A percentile compares a stretch with the other conserved stretches of the same genome.
Conservation (phyloP, 2,329 filamentous ascomycete species). For the Macroventuria anomochaeta region DNA sequence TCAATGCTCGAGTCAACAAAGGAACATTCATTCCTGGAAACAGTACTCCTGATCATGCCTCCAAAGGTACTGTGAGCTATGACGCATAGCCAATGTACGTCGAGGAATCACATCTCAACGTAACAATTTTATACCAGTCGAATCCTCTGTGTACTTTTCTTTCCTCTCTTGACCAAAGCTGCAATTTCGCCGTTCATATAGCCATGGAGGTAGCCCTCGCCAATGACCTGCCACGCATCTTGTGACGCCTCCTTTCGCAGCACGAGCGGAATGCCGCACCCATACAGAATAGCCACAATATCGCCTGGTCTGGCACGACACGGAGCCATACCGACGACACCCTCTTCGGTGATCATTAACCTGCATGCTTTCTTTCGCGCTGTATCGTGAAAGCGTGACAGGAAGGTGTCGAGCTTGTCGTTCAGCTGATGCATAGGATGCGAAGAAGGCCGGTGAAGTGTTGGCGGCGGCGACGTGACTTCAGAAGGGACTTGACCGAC, state of each 20-base stretch:
- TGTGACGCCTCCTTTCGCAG: conserved; percentile 23
- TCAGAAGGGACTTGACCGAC: conserved; percentile 16
- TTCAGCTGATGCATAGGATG: conserved; percentile 24
- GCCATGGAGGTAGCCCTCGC: conserved; percentile 37
- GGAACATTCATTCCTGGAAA: too few relatives aligned
- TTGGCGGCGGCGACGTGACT: conserved; percentile 6
- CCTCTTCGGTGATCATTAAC: conserved; percentile 36
- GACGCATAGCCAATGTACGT: too few relatives aligned
- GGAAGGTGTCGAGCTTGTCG: conserved; percentile 32
- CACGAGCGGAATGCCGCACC: conserved; percentile 47
- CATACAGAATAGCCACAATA: conserved; percentile 41
- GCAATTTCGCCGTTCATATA: conserved; percentile 40
- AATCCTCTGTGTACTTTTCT: conserved; percentile 14
- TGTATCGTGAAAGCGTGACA: conserved; percentile 40
- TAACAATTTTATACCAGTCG: conserved; percentile 18
- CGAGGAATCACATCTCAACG: neutral
- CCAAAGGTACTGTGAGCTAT: too few relatives aligned
- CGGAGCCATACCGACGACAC: conserved; percentile 38
- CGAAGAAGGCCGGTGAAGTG: conserved; percentile 22
- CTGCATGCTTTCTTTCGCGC: conserved; percentile 39
- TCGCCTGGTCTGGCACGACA: conserved; percentile 39
- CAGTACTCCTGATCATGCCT: too few relatives aligned
- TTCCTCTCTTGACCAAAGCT: conserved; percentile 20
- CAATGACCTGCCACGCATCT: conserved; percentile 36
- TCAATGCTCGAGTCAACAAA: too few relatives aligned